Evolutionary conservation across 2,329 filamentous ascomycete genomes (phyloP), one percentile per base, ranked within the genome.

Genomic region (Aspergillus terreus): DNA sequence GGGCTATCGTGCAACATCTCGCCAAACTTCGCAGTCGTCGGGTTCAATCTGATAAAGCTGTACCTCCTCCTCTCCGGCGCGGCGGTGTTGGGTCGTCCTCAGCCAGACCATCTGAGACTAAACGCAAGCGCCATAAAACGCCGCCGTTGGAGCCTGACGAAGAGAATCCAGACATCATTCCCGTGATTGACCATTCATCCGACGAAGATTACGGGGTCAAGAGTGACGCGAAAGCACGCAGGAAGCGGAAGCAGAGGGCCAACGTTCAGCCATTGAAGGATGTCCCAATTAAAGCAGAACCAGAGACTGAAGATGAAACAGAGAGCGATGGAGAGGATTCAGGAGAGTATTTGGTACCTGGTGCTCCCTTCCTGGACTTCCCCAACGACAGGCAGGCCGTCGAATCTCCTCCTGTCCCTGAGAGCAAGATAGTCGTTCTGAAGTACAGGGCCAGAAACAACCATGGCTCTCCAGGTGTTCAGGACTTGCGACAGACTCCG

Each of bases 1-100:
- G 75, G 2, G 71, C 75, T 1, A 76, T 78, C 19, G 61, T 72
- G 1, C 76, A 78, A 54, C 76, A 78, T 47, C 61, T 78, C 12
- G 65, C 73, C 0, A 78, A 78, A 52, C 56, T 78, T 2, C 73
- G 76, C 7, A 45, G 36, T 15, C 66, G 68, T 27, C 66, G 75
- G 53, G 53, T 64, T 7, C 53, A 58, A 2, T 59, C 62, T 4
- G 64, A 64, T 0, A 66, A 71, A 25, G 55, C 55, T 1, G 70
- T 75, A 2, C 75, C 75, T 4, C 73, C 74, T 7, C 62, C 69
- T 17, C 59, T 75, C 6, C 69, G 67, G 48, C 70, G 74, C 33
- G 67, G 67, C 14, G 63, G 62, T 11, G 52, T 56, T 38, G 63
- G 58, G 14, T 30, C 53, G 27, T 9, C 40, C 21, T 51, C 57